These are phyloP conservation scores for Boletus fagicola DNA, from an alignment of 768 basidiomycete species.

Conservation along the genomic window DNA sequence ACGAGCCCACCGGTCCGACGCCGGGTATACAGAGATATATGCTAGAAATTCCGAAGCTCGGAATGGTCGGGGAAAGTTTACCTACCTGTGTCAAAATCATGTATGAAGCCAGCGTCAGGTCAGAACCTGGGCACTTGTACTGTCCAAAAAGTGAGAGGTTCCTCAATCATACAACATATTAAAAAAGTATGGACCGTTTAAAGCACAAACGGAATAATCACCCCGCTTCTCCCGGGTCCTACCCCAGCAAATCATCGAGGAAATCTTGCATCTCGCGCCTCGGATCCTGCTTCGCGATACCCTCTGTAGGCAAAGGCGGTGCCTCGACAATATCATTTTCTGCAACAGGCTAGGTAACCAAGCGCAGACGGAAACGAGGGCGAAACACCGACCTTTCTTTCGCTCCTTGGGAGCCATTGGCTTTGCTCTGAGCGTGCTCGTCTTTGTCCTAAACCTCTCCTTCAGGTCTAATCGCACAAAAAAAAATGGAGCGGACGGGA, in stretches of 20 bases:
- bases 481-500: neutral
- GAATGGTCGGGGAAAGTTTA: neutral
- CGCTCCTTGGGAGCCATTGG: conserved; percentile 35
- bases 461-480: conserved; percentile 49
- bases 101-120: neutral
- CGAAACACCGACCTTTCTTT: conserved; percentile 37
- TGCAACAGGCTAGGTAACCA: conserved; percentile 14
- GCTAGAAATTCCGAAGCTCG: neutral
- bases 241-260: conserved; percentile 62
- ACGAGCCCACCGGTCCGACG: neutral
- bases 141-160: neutral
- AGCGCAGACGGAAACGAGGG: neutral
- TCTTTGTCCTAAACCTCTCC: conserved; percentile 54
- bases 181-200: neutral
- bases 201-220: neutral
- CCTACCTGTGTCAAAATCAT: neutral
- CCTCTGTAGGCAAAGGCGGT: conserved; percentile 50
- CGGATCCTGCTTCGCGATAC: conserved; percentile 35
- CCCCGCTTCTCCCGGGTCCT: too few species aligned
- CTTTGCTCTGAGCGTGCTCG: conserved; percentile 43
- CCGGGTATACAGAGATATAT: neutral
- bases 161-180: neutral
- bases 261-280: conserved; percentile 69
- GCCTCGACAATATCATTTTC: conserved; percentile 43
- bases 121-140: neutral